Evolutionary conservation across 75 land plant species (phyloP).

Genomic region (Adiantum capillusveneris): DNA sequence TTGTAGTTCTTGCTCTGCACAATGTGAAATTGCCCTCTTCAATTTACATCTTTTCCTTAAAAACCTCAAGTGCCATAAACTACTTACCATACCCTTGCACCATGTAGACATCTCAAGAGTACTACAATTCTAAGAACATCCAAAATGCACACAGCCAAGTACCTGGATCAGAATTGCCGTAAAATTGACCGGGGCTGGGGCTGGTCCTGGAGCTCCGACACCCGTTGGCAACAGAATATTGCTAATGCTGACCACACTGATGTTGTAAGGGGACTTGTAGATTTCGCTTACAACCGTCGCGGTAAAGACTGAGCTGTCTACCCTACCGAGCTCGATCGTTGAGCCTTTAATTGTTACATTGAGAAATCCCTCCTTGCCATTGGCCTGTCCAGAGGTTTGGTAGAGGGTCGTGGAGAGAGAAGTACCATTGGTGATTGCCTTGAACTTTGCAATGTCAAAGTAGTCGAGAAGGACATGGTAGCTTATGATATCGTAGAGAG

Average conservation of each 20-base stretch:
- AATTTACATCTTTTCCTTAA: too few species aligned
- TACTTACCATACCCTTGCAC: too few species aligned
- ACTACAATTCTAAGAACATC: too few species aligned
- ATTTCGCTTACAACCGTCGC: constrained; percentile 9
- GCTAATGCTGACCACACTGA: constrained; percentile 40
- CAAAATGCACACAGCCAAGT: too few species aligned
- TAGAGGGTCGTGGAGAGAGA: constrained; percentile 37
- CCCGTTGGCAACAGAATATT: constrained; percentile 24
- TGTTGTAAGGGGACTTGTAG: constrained; percentile 29
- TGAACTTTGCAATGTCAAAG: constrained; percentile 33
- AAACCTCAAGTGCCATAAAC: too few species aligned
- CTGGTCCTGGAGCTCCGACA: constrained; percentile 6
- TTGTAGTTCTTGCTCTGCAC: background rate
- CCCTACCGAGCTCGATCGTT: constrained; percentile 3
- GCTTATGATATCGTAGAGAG: constrained; percentile 14
- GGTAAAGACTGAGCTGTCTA: too few species aligned
- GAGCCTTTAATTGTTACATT: constrained; percentile 25
- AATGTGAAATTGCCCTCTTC: too few species aligned
- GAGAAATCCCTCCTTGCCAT: constrained; percentile 33
- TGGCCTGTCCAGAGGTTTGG: constrained; percentile 46
- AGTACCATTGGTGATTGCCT: constrained; percentile 10
- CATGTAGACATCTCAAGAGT: too few species aligned
- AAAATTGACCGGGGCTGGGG: constrained; percentile 11
- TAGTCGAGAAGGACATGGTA: constrained; percentile 54
- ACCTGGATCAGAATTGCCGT: background rate